A percentile compares a stretch with the other conserved stretches of the same genome.
phyloP scores from a whole-genome alignment of 2,329 filamentous ascomycete genomes.

The Plectosphaerella plurivora region DNA sequence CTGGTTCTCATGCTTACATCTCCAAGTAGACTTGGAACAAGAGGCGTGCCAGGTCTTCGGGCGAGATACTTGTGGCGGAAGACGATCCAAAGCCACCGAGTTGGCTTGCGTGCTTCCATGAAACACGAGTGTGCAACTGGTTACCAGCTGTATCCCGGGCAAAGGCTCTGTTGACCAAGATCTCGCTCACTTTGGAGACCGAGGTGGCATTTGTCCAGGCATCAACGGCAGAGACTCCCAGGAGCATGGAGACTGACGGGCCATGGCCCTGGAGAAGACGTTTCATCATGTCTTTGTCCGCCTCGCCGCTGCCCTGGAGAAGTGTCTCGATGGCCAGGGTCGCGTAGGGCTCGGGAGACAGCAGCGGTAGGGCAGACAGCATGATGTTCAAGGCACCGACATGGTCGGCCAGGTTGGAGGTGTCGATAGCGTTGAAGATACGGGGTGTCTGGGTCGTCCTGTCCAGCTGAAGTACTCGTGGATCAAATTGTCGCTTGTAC shows the following conservation, averaged over 20 bases:
- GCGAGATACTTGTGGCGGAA: slow-evolving; percentile 23
- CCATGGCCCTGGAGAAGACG: slow-evolving; percentile 41
- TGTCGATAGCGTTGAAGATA: slow-evolving; percentile 55
- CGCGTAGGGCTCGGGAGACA: slow-evolving; percentile 37
- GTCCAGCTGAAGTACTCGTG: slow-evolving; percentile 36
- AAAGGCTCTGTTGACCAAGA: slow-evolving; percentile 20
- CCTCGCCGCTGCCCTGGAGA: slow-evolving; percentile 12
- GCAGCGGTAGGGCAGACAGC: slow-evolving; percentile 39
- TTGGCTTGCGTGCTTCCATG: slow-evolving; percentile 30
- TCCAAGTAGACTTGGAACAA: slow-evolving; percentile 36
- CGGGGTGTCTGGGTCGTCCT: not conserved
- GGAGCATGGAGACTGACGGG: slow-evolving; percentile 39
- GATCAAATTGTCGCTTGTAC: slow-evolving; percentile 36
- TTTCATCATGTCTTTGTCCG: slow-evolving; percentile 26
- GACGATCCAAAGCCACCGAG: slow-evolving; percentile 17
- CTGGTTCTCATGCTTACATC: slow-evolving; percentile 36
- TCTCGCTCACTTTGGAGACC: slow-evolving; percentile 33
- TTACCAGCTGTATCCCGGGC: not conserved
- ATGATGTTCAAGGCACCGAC: slow-evolving; percentile 31
- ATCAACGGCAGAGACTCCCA: slow-evolving; percentile 45
- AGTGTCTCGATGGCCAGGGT: slow-evolving; percentile 34
- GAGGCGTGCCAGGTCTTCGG: slow-evolving; percentile 29
- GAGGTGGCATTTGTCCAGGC: slow-evolving; percentile 45
- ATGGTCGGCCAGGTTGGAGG: slow-evolving; percentile 37
- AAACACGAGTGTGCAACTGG: slow-evolving; percentile 22